These are phyloP conservation scores for Albifimbria verrucaria DNA, from an alignment of 2,329 filamentous ascomycete species.

Conservation along the genomic window DNA sequence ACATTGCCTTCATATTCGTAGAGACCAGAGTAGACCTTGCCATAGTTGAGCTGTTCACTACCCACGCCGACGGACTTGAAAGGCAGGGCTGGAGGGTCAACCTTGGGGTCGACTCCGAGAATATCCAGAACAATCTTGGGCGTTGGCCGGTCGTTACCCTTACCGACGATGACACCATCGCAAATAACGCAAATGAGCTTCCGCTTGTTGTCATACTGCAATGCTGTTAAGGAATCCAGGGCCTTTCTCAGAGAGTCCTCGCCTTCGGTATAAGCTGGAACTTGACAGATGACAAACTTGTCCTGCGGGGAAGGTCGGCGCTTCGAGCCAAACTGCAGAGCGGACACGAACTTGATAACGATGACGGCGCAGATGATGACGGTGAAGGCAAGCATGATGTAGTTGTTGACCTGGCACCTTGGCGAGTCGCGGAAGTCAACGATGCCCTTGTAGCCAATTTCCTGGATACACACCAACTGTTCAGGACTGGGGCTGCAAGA, in stretches of 20 bases:
- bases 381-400: conserved; percentile 83
- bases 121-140: conserved; percentile 98
- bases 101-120: conserved; percentile 92
- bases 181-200: conserved; percentile 97
- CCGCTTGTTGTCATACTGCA: conserved; percentile 97
- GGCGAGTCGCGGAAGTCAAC: conserved; percentile 78
- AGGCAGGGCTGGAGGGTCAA: conserved; percentile 88
- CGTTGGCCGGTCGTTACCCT: conserved; percentile 92
- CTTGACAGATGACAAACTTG: conserved; percentile 98
- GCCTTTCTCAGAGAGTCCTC: conserved; percentile 93
- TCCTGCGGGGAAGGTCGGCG: conserved; percentile 86
- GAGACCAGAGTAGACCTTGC: conserved; percentile 95
- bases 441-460: conserved; percentile 78
- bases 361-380: conserved; percentile 79
- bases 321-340: conserved; percentile 90
- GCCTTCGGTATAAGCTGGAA: conserved; percentile 96
- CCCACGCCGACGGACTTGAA: conserved; percentile 91
- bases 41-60: conserved; percentile 93
- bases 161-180: conserved; percentile 94
- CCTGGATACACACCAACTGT: conserved; percentile 77
- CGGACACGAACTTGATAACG: conserved; percentile 83
- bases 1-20: conserved; percentile 98
- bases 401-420: conserved; percentile 85
- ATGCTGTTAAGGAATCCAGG: conserved; percentile 86
- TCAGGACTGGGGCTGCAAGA: conserved; percentile 46